phyloP scores from a whole-genome alignment of 306 rosid genomes.

The Begonia fuchsioides region DNA sequence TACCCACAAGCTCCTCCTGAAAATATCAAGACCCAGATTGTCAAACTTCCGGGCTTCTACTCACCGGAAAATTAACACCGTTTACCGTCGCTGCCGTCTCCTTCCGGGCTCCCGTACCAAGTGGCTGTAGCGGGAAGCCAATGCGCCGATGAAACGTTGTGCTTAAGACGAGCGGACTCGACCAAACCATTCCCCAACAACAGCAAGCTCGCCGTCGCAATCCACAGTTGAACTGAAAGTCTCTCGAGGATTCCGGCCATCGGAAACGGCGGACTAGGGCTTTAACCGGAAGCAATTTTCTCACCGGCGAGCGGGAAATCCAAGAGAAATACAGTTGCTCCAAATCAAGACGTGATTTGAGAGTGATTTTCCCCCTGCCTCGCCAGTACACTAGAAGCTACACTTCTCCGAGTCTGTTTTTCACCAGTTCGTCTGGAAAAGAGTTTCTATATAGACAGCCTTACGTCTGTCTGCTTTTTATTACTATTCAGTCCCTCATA shows the following conservation, averaged over 20 bases:
- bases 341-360: neutral
- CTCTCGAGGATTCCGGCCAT: neutral
- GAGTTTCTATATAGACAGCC: too few species aligned
- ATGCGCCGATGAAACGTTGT: constrained; percentile 14
- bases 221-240: neutral
- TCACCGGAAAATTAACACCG: too few species aligned
- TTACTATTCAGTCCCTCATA: too few species aligned
- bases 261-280: constrained; percentile 1
- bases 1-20: constrained; percentile 95
- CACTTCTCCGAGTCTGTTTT: constrained; percentile 2
- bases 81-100: constrained; percentile 87
- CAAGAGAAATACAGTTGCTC: neutral
- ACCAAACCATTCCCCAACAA: neutral
- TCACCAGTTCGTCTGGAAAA: too few species aligned
- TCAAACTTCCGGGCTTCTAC: too few species aligned
- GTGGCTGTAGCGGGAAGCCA: constrained; percentile 81
- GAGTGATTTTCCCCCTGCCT: constrained; percentile 6
- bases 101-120: constrained; percentile 95
- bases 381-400: neutral
- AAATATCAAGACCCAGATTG: neutral
- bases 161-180: constrained; percentile 8
- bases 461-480: too few species aligned
- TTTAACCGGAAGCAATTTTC: neutral
- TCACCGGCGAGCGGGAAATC: neutral
- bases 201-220: neutral